phyloP scores from a whole-genome alignment of 2,329 filamentous ascomycete species.

The Claviceps sp. region DNA sequence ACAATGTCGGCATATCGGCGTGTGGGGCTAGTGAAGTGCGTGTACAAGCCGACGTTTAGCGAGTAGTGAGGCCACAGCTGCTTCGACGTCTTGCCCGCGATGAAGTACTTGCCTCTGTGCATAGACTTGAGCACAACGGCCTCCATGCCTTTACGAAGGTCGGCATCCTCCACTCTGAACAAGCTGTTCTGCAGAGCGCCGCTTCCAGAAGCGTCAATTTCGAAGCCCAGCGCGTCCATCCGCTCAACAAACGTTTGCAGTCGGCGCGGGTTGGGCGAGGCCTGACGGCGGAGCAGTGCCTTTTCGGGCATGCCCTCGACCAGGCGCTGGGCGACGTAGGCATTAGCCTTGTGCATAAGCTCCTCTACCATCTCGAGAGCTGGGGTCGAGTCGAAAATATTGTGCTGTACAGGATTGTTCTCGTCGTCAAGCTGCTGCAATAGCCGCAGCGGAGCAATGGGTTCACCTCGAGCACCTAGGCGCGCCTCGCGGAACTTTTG shows the following conservation, averaged over 20 bases:
- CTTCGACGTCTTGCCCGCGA: slow-evolving; percentile 65
- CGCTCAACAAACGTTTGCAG: slow-evolving; percentile 83
- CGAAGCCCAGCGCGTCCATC: slow-evolving; percentile 82
- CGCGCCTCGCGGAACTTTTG: slow-evolving; percentile 85
- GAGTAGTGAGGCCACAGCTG: slow-evolving; percentile 80
- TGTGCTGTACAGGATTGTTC: slow-evolving; percentile 91
- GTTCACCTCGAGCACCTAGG: slow-evolving; percentile 64
- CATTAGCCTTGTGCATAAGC: slow-evolving; percentile 84
- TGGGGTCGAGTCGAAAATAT: slow-evolving; percentile 83
- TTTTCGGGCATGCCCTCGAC: slow-evolving; percentile 72
- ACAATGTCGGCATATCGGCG: slow-evolving; percentile 90
- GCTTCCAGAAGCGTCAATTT: slow-evolving; percentile 80
- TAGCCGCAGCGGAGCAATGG: slow-evolving; percentile 74
- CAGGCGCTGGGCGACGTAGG: slow-evolving; percentile 76
- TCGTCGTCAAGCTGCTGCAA: slow-evolving; percentile 94
- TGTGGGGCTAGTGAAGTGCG: slow-evolving; percentile 92
- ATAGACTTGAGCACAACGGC: slow-evolving; percentile 89
- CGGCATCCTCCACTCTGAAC: slow-evolving; percentile 79
- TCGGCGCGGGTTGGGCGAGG: slow-evolving; percentile 72
- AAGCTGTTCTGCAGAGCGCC: slow-evolving; percentile 86
- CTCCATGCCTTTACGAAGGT: slow-evolving; percentile 95
- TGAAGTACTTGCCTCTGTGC: slow-evolving; percentile 90
- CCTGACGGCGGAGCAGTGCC: slow-evolving; percentile 79
- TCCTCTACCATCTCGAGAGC: slow-evolving; percentile 93
- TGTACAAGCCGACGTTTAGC: slow-evolving; percentile 85